A percentile compares a stretch with the other conserved stretches of the same genome.
These are phyloP conservation scores for Corynascus novoguineensis DNA, from an alignment of 495 filamentous ascomycete genomes.

Conservation along the genomic window DNA sequence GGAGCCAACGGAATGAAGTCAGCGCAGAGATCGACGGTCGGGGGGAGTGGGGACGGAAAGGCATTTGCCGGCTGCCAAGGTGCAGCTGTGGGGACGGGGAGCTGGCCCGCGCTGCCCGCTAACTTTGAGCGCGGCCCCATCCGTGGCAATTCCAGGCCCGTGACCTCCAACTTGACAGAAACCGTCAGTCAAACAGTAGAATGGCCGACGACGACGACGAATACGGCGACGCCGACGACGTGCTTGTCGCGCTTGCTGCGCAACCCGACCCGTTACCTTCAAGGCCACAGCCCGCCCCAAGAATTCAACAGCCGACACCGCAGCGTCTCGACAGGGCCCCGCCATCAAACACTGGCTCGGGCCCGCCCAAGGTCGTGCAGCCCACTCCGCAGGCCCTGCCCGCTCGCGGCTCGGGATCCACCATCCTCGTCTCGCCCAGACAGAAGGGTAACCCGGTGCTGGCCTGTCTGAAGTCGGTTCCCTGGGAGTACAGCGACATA, in stretches of 20 bases:
- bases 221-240: slow-evolving; percentile 55
- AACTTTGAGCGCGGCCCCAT: no score
- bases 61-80: no score
- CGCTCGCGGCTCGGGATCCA: slow-evolving; percentile 59
- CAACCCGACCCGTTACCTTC: slow-evolving; percentile 21
- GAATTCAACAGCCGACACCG: slow-evolving; percentile 38
- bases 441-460: slow-evolving; percentile 96
- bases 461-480: slow-evolving; percentile 69
- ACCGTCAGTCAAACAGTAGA: neutral
- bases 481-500: slow-evolving; percentile 97
- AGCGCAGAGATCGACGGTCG: no score
- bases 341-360: slow-evolving; percentile 22
- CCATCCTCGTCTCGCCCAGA: slow-evolving; percentile 73
- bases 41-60: no score
- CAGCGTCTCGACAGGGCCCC: slow-evolving; percentile 42
- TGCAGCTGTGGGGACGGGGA: no score
- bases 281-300: slow-evolving; percentile 25
- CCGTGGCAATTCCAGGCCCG: no score
- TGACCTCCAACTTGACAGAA: no score
- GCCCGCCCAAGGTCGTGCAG: slow-evolving; percentile 62
- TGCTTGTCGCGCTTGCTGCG: slow-evolving; percentile 47
- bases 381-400: slow-evolving; percentile 81
- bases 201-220: slow-evolving; percentile 56
- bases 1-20: no score
- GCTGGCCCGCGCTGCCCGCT: no score